Base-by-base conservation (phyloP, 345 rosid genomes). In the Angophora floribunda region DNA sequence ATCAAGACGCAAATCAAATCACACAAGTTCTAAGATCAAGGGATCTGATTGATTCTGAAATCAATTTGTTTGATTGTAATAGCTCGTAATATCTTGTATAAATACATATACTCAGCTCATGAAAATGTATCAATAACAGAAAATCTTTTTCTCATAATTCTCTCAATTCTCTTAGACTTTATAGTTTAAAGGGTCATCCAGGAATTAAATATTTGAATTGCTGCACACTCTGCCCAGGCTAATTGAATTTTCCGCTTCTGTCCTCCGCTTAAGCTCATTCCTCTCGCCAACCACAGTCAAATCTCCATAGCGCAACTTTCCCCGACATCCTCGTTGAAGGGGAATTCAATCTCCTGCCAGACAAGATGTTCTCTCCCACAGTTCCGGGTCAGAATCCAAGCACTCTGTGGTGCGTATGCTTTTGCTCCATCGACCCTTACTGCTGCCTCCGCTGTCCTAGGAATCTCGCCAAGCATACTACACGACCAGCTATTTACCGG, bases 361-460 rank as follows among this genome's bases (percentile, higher is more conserved):
- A 96, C 90, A 96, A 50, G 57, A 97, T 92, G 82, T 96, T 97
- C 86, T 95, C 96, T 90, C 93, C 92, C 17, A 96, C 91, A 41
- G 95, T 96, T 41, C 99, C 95, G 5, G 96, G 93, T 88, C 94
- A 11, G 98, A 91, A 96, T 94, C 99, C 98, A 97, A 61, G 97
- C 94, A 57, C 95, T 94, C 89, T 95, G 97, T 17, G 98, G 94
- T 47, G 94, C 96, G 91, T 94, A 97, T 52, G 98, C 97, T 90
- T 91, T 95, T 52, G 89, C 92, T 47, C 99, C 99, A 78, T 92
- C 52, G 44, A 95, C 94, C 89, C 88, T 92, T 84, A 90, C 92
- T 85, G 88, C 93, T 16, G 90, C 93, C 86, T 96, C 97, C 65
- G 96, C 90, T 80, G 89, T 93, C 89, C 92, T 94, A 7, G 98